Conservation (phyloP, 202 grass and related monocot species). For the Saccharum hybrid region DNA sequence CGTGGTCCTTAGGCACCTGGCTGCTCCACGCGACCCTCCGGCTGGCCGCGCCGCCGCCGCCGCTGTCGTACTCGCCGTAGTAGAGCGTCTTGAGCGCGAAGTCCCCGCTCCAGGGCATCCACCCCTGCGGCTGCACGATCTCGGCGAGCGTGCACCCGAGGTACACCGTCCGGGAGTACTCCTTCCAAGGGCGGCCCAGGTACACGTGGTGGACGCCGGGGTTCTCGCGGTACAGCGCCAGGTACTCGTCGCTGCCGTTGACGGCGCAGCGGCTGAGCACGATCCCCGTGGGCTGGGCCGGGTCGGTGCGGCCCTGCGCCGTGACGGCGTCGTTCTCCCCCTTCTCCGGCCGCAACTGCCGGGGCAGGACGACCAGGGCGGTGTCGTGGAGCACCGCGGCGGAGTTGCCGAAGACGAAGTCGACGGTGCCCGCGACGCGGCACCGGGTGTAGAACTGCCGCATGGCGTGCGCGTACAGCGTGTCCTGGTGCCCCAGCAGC, state of each 20-base stretch:
- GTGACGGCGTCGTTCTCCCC: slow-evolving; percentile 84
- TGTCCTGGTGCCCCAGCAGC: slow-evolving; percentile 90
- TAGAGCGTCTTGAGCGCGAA: slow-evolving; percentile 90
- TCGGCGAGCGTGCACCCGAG: slow-evolving; percentile 62
- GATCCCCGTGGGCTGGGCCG: slow-evolving; percentile 85
- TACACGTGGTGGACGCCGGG: slow-evolving; percentile 66
- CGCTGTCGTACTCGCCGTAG: slow-evolving; percentile 76
- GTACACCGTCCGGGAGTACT: slow-evolving; percentile 89
- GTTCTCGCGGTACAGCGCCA: slow-evolving; percentile 57
- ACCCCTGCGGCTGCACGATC: slow-evolving; percentile 80
- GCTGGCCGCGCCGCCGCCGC: slow-evolving; percentile 40
- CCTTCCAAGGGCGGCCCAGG: slow-evolving; percentile 86
- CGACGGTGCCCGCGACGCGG: slow-evolving; percentile 88
- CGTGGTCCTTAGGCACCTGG: slow-evolving; percentile 66
- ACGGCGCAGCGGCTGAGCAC: slow-evolving; percentile 71
- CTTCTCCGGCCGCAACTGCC: slow-evolving; percentile 67
- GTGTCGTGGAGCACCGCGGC: slow-evolving; percentile 67
- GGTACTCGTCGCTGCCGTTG: slow-evolving; percentile 90
- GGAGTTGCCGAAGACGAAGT: slow-evolving; percentile 97
- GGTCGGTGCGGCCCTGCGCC: slow-evolving; percentile 92
- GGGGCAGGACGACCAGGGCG: slow-evolving; percentile 57
- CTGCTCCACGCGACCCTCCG: slow-evolving; percentile 80
- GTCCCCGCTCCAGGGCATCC: slow-evolving; percentile 76
- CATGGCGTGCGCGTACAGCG: slow-evolving; percentile 81
- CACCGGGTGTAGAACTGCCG: slow-evolving; percentile 84